Conservation (phyloP, 257 asterid species). For the Penstemon davidsonii region DNA sequence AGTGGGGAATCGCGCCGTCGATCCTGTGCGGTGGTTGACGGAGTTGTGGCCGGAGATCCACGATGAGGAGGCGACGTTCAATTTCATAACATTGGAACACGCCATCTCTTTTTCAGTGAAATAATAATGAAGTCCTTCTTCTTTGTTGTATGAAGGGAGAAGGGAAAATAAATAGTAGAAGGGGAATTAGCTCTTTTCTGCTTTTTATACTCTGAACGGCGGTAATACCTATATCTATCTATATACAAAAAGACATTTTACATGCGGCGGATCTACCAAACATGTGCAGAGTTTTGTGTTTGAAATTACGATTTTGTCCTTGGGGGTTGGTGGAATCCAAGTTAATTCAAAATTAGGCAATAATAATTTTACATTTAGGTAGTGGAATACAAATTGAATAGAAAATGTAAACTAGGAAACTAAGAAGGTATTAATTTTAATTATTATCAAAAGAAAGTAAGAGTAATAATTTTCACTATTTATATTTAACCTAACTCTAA, state of each 20-base stretch:
- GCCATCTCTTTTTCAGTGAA: constrained; percentile 47
- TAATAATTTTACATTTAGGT: too few relatives aligned
- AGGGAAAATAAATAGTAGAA: background rate
- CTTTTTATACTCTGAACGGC: constrained; percentile 45
- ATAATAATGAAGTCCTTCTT: background rate
- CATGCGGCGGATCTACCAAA: background rate
- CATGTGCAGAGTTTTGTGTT: constrained; percentile 19
- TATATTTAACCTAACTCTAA: too few relatives aligned
- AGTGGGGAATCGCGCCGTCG: constrained; percentile 42
- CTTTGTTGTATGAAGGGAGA: background rate
- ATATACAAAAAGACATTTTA: constrained; percentile 23
- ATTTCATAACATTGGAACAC: constrained; percentile 62
- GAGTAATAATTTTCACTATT: too few relatives aligned
- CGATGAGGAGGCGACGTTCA: constrained; percentile 69
- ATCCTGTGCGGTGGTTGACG: constrained; percentile 50
- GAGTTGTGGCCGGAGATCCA: constrained; percentile 69
- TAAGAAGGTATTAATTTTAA: too few relatives aligned
- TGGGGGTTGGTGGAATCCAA: too few relatives aligned
- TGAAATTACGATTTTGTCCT: constrained; percentile 22
- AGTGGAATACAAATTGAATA: too few relatives aligned
- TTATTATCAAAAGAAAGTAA: too few relatives aligned
- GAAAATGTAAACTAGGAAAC: too few relatives aligned
- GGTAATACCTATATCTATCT: constrained; percentile 8
- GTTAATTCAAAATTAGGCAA: too few relatives aligned
- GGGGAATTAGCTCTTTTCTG: constrained; percentile 18